A percentile compares a stretch with the other conserved stretches of the same genome.
phyloP scores from a whole-genome alignment of 148 eudicot species.

The Chenopodium album region DNA sequence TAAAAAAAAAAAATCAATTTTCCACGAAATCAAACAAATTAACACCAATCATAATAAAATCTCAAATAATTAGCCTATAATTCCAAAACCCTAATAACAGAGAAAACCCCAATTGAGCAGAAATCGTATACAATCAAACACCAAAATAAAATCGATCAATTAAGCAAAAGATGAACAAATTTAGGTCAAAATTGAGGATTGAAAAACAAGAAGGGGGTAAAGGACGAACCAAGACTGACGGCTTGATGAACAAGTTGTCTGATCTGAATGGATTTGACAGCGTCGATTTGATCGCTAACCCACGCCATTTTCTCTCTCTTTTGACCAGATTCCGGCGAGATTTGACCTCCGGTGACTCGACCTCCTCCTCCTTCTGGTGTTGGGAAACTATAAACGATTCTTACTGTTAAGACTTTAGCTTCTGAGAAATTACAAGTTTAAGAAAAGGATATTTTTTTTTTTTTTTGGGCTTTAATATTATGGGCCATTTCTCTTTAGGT shows the following conservation, averaged over 20 bases:
- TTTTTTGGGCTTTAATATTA: no score
- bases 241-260: conserved; percentile 50
- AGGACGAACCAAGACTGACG: conserved; percentile 46
- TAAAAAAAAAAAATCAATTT: neutral
- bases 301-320: conserved; percentile 41
- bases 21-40: neutral
- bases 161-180: neutral
- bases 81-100: conserved; percentile 16
- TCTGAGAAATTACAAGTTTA: neutral
- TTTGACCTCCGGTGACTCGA: conserved; percentile 19
- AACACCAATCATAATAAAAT: neutral
- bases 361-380: neutral
- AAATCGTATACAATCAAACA: neutral
- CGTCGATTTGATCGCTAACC: conserved; percentile 42
- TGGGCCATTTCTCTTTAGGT: no score
- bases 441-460: no score
- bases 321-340: conserved; percentile 26
- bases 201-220: neutral
- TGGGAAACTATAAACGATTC: neutral
- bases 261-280: conserved; percentile 54
- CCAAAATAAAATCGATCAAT: neutral
- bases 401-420: neutral
- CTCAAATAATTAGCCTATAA: neutral
- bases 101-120: neutral
- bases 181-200: neutral